Conservation (phyloP, 1,284 basidiomycete species). For the Flammula alnicola region DNA sequence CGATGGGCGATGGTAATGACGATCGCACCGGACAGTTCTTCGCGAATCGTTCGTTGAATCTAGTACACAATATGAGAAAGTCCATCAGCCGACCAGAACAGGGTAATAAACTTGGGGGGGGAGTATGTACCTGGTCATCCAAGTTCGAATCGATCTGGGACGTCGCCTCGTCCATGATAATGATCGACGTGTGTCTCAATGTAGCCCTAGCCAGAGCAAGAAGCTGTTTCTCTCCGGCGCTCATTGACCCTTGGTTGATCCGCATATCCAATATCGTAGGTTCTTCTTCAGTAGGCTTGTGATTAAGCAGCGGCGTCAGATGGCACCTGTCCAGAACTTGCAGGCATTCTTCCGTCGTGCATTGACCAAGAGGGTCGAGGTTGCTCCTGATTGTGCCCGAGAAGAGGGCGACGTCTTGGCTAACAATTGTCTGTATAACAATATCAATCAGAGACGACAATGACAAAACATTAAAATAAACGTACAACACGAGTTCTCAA, state of each 20-base stretch:
- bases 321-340: slow-evolving; percentile 71
- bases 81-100: not conserved
- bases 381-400: slow-evolving; percentile 84
- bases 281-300: slow-evolving; percentile 36
- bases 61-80: slow-evolving; percentile 29
- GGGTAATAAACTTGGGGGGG: not conserved
- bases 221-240: slow-evolving; percentile 84
- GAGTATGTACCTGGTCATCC: slow-evolving; percentile 62
- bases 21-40: slow-evolving; percentile 74
- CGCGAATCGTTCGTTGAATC: slow-evolving; percentile 82
- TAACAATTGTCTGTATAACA: slow-evolving; percentile 68
- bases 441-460: not conserved
- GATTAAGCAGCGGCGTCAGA: slow-evolving; percentile 48
- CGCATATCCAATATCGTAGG: slow-evolving; percentile 58
- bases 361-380: slow-evolving; percentile 72
- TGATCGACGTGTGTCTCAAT: slow-evolving; percentile 75
- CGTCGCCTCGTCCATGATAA: slow-evolving; percentile 88
- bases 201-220: slow-evolving; percentile 78
- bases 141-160: slow-evolving; percentile 78
- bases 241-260: slow-evolving; percentile 72
- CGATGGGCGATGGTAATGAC: slow-evolving; percentile 87
- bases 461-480: slow-evolving; percentile 8
- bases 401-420: slow-evolving; percentile 85
- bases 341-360: slow-evolving; percentile 65
- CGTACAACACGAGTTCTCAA: slow-evolving; percentile 65